These are phyloP conservation scores for Fraxinus dipetala DNA, from an alignment of 305 asterid genomes.

Conservation along the genomic window DNA sequence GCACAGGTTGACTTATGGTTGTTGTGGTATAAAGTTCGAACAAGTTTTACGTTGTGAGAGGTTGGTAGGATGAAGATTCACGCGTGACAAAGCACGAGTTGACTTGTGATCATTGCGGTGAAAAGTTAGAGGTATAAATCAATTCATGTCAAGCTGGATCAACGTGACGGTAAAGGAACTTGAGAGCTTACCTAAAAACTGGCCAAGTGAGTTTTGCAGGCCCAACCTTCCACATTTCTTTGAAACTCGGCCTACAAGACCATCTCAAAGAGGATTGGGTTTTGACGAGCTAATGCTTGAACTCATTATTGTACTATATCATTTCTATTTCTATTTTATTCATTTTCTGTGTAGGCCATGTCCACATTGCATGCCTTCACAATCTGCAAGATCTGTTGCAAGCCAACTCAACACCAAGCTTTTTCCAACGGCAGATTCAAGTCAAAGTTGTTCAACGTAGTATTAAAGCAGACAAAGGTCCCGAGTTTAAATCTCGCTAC, in stretches of 20 bases:
- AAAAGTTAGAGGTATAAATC: too few species aligned
- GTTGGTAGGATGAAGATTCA: neutral
- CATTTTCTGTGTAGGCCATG: neutral
- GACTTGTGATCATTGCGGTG: neutral
- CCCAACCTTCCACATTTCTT: neutral
- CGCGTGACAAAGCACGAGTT: neutral
- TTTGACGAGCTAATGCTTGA: neutral
- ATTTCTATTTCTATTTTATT: neutral
- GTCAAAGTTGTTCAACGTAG: neutral
- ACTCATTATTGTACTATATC: neutral
- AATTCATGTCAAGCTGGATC: neutral
- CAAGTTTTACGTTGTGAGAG: neutral
- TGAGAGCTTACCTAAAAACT: neutral
- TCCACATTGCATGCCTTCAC: neutral
- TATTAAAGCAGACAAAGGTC: too few species aligned
- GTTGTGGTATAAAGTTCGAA: too few species aligned
- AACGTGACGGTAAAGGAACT: neutral
- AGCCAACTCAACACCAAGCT: neutral
- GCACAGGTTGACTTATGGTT: too few species aligned
- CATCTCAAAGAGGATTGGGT: neutral
- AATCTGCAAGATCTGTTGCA: neutral
- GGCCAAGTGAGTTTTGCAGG: too few species aligned
- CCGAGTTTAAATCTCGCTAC: too few species aligned
- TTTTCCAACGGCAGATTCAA: too few species aligned
- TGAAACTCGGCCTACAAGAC: neutral